phyloP scores from a whole-genome alignment of 2,329 filamentous ascomycete species.

The Cladosporium sp. region DNA sequence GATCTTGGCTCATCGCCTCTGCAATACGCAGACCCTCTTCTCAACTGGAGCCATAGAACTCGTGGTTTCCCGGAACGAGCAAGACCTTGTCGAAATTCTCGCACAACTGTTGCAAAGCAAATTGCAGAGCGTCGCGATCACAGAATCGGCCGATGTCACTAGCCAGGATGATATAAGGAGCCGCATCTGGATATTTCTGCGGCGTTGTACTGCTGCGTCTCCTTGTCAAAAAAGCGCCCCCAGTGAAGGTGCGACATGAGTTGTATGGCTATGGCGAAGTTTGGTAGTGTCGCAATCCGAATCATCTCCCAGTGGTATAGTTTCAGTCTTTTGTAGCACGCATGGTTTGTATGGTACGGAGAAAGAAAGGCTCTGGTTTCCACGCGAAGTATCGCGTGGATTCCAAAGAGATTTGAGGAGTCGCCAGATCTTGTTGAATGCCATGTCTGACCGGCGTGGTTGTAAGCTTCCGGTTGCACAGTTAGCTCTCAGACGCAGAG shows the following conservation, averaged over 20 bases:
- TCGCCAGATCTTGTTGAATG: background rate
- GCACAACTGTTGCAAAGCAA: background rate
- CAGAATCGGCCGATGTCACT: slow-evolving; percentile 55
- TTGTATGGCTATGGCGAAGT: slow-evolving; percentile 32
- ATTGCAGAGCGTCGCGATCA: slow-evolving; percentile 29
- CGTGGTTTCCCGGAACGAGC: slow-evolving; percentile 56
- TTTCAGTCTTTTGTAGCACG: background rate
- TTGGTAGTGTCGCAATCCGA: background rate
- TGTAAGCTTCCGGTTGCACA: background rate
- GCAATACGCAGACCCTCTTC: slow-evolving; percentile 36
- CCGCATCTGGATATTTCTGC: slow-evolving; percentile 38
- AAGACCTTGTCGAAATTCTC: slow-evolving; percentile 43
- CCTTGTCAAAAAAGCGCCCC: slow-evolving; percentile 38
- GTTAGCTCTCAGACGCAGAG: background rate
- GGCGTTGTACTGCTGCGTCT: slow-evolving; percentile 33
- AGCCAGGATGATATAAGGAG: slow-evolving; percentile 48
- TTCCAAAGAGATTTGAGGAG: background rate
- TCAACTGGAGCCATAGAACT: slow-evolving; percentile 52
- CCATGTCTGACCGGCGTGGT: background rate
- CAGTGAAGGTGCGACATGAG: slow-evolving; percentile 55
- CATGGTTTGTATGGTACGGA: background rate
- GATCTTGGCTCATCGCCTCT: background rate
- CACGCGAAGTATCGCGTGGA: background rate
- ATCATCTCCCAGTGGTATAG: background rate
- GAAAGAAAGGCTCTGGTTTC: background rate